Conservation (phyloP, 257 asterid genomes). For the Solanum rostratum region DNA sequence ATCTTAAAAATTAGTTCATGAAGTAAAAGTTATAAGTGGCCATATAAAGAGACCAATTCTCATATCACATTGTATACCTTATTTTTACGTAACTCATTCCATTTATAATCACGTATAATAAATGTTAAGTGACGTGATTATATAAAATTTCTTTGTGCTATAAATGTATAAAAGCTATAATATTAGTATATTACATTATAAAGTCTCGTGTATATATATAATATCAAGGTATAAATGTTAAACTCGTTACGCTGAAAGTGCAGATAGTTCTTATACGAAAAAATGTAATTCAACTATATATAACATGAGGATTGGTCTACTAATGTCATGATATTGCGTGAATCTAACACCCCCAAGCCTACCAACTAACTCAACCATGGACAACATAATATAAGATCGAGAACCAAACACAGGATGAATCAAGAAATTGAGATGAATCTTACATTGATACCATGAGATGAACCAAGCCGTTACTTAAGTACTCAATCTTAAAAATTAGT, state of each 20-base stretch:
- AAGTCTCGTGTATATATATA: neutral
- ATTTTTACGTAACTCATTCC: neutral
- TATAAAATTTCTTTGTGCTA: too few species aligned
- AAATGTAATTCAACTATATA: too few species aligned
- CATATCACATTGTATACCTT: neutral
- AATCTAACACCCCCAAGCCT: neutral
- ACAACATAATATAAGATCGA: neutral
- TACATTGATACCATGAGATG: neutral
- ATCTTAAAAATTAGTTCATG: neutral
- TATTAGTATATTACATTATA: too few species aligned
- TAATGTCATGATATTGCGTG: neutral
- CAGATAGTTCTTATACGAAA: too few species aligned
- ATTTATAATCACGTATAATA: neutral
- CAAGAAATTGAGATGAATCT: neutral
- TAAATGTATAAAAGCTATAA: too few species aligned
- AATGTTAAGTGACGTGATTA: fast-evolving
- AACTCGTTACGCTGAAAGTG: neutral
- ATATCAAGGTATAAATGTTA: neutral
- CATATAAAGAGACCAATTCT: neutral
- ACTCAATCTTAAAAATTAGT: neutral
- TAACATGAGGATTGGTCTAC: neutral
- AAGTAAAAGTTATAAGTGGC: neutral
- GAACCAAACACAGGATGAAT: neutral
- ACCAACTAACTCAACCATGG: neutral
- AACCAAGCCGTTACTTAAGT: neutral